Evolutionary conservation across 2,329 filamentous ascomycete species (phyloP).

Genomic region (Alternaria ethzedia): DNA sequence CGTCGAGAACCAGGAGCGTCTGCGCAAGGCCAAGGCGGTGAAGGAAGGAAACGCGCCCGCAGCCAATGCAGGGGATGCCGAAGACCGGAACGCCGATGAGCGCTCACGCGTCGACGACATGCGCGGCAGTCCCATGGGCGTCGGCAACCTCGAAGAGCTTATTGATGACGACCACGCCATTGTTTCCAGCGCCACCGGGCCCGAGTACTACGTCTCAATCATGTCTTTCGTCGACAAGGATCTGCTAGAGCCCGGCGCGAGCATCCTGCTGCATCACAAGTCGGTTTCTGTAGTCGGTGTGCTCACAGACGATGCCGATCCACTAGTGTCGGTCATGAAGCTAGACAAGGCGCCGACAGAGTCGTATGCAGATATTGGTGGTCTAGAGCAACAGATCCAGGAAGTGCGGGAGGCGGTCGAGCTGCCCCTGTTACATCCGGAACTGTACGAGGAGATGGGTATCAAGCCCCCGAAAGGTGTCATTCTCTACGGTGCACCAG

Average conservation of each 20-base stretch:
- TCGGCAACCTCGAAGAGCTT: conserved; percentile 96
- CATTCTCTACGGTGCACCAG: conserved; percentile 95
- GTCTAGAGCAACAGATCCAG: conserved; percentile 92
- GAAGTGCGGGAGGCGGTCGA: conserved; percentile 98
- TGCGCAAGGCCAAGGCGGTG: conserved; percentile 84
- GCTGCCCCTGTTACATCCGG: conserved; percentile 89
- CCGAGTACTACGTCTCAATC: conserved; percentile 99
- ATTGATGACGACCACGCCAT: conserved; percentile 99
- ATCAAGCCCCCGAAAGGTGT: conserved; percentile 99
- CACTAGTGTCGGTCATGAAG: conserved; percentile 98
- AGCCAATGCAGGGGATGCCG: conserved; percentile 66
- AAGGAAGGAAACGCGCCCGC: conserved; percentile 61
- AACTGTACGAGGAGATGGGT: conserved; percentile 99
- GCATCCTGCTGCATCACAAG: conserved; percentile 95
- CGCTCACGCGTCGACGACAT: conserved; percentile 95
- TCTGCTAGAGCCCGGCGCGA: conserved; percentile 92
- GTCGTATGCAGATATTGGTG: conserved; percentile 98
- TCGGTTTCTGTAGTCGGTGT: conserved; percentile 98
- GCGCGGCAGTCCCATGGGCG: conserved; percentile 97
- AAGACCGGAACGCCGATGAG: conserved; percentile 93
- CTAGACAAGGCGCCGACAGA: conserved; percentile 98
- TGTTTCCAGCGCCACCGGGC: conserved; percentile 94
- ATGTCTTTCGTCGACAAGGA: conserved; percentile 99
- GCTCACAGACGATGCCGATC: conserved; percentile 93
- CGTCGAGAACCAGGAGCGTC: conserved; percentile 96